Evolutionary conservation across 441 rosid species (phyloP), one percentile per base, ranked within the genome.

Genomic region (Melastoma candidum): DNA sequence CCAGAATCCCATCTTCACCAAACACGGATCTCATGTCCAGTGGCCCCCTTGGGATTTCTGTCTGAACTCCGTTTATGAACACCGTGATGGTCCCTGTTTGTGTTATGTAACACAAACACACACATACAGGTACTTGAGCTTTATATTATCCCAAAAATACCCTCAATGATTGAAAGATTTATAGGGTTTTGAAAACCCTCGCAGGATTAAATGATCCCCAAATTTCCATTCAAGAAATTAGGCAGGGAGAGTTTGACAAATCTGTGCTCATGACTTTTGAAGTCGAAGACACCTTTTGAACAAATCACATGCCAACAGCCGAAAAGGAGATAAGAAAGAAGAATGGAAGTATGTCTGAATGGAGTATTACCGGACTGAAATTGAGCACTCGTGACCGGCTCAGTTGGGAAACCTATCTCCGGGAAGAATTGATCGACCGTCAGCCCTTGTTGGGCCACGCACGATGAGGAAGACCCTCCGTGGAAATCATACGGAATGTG

Each of bases 41-140:
- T 51, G 82, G 76, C 44, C 98, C 97, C 57, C 85, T 82, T 49
- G 85, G 77, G 43, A 92, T 77, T 76, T 84, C 92, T 51, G 95
- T 88, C 54, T 80, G 70, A 12, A 85, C 76, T 57, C 97, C 95
- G 66, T 92, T 92, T 63, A 92, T 85, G 59, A 84, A 81, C 43
- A 85, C 94, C 63, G 94, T 79, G 68, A 82, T 74, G 44, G 63
- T 72, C 54, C 92, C 96, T 85, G 69, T 12, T 17, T 17, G 22
- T 17, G 22, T 17, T 17, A 17, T 51, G 22, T 17, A 17, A 17
- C 22, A 17, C 22, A 17, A 17, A 17, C 22, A 17, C 22, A 17
- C 22, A 17, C 22, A 17, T 17, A 17, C 1, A 17, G 22, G 22
- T 17, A 17, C 22, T 17, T 17, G 22, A 17, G 22, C 22, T 17